phyloP scores from a whole-genome alignment of 2,329 filamentous ascomycete genomes.

The Phoma sp. region DNA sequence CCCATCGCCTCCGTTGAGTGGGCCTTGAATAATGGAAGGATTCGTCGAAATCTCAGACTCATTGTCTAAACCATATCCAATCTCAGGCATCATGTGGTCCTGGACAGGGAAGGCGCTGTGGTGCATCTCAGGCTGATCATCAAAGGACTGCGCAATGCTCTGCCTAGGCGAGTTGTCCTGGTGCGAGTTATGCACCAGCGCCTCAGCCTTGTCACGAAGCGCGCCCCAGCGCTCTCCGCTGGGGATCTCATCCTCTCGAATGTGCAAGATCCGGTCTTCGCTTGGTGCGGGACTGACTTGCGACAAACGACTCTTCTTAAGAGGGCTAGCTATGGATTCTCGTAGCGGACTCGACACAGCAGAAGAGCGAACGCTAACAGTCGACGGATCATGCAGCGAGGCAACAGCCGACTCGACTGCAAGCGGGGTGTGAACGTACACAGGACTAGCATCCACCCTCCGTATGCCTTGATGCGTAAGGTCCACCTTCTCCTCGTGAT shows the following conservation, averaged over 20 bases:
- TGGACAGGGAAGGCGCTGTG: conserved; percentile 73
- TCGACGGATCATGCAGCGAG: conserved; percentile 84
- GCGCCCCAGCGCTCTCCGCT: conserved; percentile 45
- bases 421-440: conserved; percentile 73
- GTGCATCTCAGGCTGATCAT: conserved; percentile 63
- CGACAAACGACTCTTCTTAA: conserved; percentile 34
- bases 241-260: conserved; percentile 31
- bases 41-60: conserved; percentile 78
- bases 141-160: conserved; percentile 58
- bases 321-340: conserved; percentile 23
- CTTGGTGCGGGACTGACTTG: conserved; percentile 34
- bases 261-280: conserved; percentile 18
- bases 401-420: conserved; percentile 90
- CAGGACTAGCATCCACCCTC: conserved; percentile 73
- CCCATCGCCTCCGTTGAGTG: conserved; percentile 62
- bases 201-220: conserved; percentile 52
- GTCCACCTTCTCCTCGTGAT: conserved; percentile 57
- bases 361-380: conserved; percentile 62
- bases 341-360: conserved; percentile 29
- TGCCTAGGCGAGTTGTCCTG: conserved; percentile 60
- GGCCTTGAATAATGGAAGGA: conserved; percentile 81
- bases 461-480: conserved; percentile 72
- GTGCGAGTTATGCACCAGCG: conserved; percentile 35
- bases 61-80: conserved; percentile 68
- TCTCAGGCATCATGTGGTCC: conserved; percentile 76